Conservation (phyloP, 176 grass and related monocot species). For the Eleusine coracana region DNA sequence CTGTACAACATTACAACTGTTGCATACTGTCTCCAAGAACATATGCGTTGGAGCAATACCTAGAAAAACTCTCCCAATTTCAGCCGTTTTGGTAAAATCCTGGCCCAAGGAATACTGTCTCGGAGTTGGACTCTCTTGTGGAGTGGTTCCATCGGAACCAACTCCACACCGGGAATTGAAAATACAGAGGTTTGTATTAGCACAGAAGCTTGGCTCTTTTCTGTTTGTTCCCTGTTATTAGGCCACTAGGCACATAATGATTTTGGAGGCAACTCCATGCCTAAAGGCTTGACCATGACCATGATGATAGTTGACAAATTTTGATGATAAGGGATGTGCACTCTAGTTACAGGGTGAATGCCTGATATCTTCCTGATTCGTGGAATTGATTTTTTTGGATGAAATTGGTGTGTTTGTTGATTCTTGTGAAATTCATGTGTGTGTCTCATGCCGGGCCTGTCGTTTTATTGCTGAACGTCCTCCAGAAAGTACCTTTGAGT, state of each 20-base stretch:
- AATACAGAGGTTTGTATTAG: constrained; percentile 45
- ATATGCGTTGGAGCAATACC: constrained; percentile 34
- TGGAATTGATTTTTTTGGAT: neutral
- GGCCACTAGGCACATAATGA: neutral
- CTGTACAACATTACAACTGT: constrained; percentile 44
- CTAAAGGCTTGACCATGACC: neutral
- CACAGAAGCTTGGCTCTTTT: constrained; percentile 2
- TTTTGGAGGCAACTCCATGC: constrained; percentile 22
- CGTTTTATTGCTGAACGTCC: neutral
- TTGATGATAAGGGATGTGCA: neutral
- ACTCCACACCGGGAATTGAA: constrained; percentile 32
- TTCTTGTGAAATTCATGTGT: neutral
- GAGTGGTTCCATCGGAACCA: constrained; percentile 45
- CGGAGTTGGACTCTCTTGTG: constrained; percentile 44
- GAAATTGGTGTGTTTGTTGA: neutral
- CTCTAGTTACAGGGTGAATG: neutral
- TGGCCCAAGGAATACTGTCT: constrained; percentile 30
- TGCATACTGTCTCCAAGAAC: constrained; percentile 30
- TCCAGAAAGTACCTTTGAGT: neutral
- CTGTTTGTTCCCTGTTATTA: neutral
- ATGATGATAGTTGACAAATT: neutral
- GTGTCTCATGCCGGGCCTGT: no score
- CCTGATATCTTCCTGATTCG: neutral
- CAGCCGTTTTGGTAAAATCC: constrained; percentile 8
- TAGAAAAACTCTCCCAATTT: constrained; percentile 24